Percentiles rank a stretch among this genome's conserved stretches.
These are phyloP conservation scores for Solanum paucissectum DNA, from an alignment of 257 asterid genomes.

Conservation along the genomic window DNA sequence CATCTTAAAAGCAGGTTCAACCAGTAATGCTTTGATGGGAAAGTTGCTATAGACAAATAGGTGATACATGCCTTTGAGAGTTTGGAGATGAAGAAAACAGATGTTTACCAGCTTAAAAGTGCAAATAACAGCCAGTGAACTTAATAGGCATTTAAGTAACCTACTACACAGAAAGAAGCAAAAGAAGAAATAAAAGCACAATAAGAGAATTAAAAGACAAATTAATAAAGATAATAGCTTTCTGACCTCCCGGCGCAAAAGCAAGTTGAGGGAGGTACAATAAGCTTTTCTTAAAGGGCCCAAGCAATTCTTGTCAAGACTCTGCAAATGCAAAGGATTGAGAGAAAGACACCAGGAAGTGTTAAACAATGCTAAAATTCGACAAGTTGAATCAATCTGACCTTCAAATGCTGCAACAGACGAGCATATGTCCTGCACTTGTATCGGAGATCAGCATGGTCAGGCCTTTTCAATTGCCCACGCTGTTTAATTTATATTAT, in stretches of 20 bases:
- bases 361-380: conserved; percentile 3
- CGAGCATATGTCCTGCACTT: conserved; percentile 99
- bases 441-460: conserved; percentile 90
- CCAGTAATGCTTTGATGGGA: not conserved
- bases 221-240: conserved; percentile 9
- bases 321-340: conserved; percentile 32
- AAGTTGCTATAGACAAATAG: not conserved
- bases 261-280: conserved; percentile 88
- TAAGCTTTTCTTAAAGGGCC: conserved; percentile 87
- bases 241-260: conserved; percentile 88
- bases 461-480: conserved; percentile 96
- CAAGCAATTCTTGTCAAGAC: conserved; percentile 82
- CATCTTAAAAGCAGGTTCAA: not conserved
- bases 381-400: conserved; percentile 17
- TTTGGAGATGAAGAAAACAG: not conserved
- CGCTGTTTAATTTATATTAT: conserved; percentile 43
- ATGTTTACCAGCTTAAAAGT: not conserved
- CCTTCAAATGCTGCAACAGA: conserved; percentile 93
- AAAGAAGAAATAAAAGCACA: not conserved
- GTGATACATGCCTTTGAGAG: not conserved
- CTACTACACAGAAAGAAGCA: not conserved
- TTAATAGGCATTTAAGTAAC: not conserved
- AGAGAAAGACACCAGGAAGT: not conserved
- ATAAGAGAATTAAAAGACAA: conserved; percentile 2
- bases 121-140: not conserved